A percentile compares a stretch with the other conserved stretches of the same genome.
Conservation (phyloP, 352 stramenopile genomes). For the Peronospora belbahrii region DNA sequence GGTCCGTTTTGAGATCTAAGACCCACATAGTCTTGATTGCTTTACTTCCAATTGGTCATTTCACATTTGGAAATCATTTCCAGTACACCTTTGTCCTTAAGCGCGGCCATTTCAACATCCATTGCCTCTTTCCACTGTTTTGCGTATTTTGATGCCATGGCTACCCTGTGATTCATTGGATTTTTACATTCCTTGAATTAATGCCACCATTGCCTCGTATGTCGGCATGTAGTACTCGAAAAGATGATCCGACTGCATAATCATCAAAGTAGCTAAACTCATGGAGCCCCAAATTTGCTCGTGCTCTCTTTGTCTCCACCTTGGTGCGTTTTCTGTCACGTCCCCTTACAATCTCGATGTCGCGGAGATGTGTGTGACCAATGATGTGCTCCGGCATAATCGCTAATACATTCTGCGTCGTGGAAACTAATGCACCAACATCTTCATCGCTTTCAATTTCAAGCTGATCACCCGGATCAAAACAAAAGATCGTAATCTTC, state of each 20-base stretch:
- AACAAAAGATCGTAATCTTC: slow-evolving; percentile 1
- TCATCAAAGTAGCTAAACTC: neutral
- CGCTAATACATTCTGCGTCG: too few relatives aligned
- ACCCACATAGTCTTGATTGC: slow-evolving; percentile 8
- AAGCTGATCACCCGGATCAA: too few relatives aligned
- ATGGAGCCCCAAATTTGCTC: neutral
- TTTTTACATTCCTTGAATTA: neutral
- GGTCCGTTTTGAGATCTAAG: slow-evolving; percentile 4
- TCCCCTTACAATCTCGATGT: neutral
- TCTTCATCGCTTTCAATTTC: too few relatives aligned
- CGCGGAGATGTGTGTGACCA: neutral
- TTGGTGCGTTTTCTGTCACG: neutral
- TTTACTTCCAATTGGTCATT: neutral
- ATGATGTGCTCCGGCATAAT: too few relatives aligned
- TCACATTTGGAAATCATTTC: neutral
- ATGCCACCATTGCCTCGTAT: neutral
- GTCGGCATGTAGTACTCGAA: neutral
- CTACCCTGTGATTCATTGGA: neutral
- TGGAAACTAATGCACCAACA: too few relatives aligned
- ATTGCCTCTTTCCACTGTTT: neutral
- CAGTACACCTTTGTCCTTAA: neutral
- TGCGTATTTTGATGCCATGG: neutral
- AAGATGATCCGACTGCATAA: neutral
- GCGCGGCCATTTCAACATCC: neutral
- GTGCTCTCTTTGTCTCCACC: neutral